Base-by-base conservation (phyloP, 2,329 filamentous ascomycete genomes). In the Diplodia intermedia region DNA sequence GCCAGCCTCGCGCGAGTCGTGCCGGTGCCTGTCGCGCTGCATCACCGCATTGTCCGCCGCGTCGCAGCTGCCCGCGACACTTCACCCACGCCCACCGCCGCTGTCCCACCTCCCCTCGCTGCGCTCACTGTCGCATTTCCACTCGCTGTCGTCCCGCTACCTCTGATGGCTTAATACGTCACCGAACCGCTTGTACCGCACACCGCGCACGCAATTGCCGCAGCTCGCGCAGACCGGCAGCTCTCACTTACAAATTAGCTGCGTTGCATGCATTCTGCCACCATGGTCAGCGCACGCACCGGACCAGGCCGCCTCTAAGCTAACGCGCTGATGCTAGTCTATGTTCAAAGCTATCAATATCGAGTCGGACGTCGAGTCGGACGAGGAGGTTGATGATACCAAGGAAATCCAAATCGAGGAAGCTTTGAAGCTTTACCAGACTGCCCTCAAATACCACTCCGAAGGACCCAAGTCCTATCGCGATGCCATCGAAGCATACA, bases 321-420 rank as follows among this genome's bases (percentile, higher is more conserved):
- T 68, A 36, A 65, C 57, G 31, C 29, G 18, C 33, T 29, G 40
- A n/a, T 38, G 8, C 40, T 69, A 80, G 79, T 77, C 79, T 47
- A 86, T 88, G 74, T 98, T 96, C 82, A 89, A 90, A 75, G 92
- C 94, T 65, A 89, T 97, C 79, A 99, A 99, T 78, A 88, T 98
- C 80, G 94, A 97, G 80, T 91, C 92, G 11, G 95, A 97, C 81
- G 92, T 96, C 75, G 92, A 92, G 68, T 84, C 90, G 71, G 93
- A 97, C 76, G 92, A 97, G 74, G 94, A 97, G 80, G 84, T 97
- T 75, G 95, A 99, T 78, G 93, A 95, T 74, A 97, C 94, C 40
- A 95, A 94, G 78, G 94, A 98, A 79, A 89, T 99, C 65, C 94
- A 97, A 85, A 94, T 98, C 75, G 95, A 99, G 75, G 95, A 99